A percentile compares a stretch with the other conserved stretches of the same genome.
Evolutionary conservation across 1,284 basidiomycete genomes (phyloP).

Genomic region (Trametes versicolor): DNA sequence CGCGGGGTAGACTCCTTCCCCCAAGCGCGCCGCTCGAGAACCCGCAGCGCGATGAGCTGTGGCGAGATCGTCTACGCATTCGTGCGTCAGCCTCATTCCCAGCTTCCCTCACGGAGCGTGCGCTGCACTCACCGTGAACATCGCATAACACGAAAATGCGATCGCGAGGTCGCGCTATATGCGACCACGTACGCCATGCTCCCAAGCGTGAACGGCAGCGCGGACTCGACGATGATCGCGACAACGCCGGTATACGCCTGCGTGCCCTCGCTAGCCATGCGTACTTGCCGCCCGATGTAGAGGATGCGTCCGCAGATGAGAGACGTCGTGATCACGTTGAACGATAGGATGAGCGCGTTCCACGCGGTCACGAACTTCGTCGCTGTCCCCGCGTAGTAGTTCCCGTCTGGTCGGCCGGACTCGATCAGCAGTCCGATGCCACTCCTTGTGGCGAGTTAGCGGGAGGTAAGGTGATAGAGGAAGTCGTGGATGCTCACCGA

Average conservation of each 20-base stretch:
- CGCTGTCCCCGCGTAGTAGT: constrained; percentile 27
- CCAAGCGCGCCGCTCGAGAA: constrained; percentile 45
- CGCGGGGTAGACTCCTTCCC: constrained; percentile 11
- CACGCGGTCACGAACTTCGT: constrained; percentile 23
- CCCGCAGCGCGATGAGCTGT: constrained; percentile 45
- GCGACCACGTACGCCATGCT: constrained; percentile 26
- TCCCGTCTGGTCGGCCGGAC: constrained; percentile 18
- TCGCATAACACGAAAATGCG: constrained; percentile 31
- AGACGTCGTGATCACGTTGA: constrained; percentile 26
- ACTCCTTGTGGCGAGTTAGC: constrained; percentile 1
- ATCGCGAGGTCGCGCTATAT: constrained; percentile 26
- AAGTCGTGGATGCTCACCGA: constrained; percentile 13
- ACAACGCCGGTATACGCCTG: constrained; percentile 20
- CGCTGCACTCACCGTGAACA: constrained; percentile 31
- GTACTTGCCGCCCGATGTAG: constrained; percentile 11
- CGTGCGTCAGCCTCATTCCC: not conserved
- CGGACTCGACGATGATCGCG: constrained; percentile 29
- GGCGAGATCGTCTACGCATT: constrained; percentile 41
- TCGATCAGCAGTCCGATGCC: constrained; percentile 18
- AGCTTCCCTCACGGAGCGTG: no score
- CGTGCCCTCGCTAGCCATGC: constrained; percentile 7
- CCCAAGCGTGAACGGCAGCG: constrained; percentile 31
- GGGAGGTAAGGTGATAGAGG: not conserved
- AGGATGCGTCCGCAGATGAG: constrained; percentile 31
- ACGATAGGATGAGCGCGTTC: constrained; percentile 21